Evolutionary conservation across 345 rosid species (phyloP), one percentile per base, ranked within the genome.

Genomic region (Eucalyptus caleyi): DNA sequence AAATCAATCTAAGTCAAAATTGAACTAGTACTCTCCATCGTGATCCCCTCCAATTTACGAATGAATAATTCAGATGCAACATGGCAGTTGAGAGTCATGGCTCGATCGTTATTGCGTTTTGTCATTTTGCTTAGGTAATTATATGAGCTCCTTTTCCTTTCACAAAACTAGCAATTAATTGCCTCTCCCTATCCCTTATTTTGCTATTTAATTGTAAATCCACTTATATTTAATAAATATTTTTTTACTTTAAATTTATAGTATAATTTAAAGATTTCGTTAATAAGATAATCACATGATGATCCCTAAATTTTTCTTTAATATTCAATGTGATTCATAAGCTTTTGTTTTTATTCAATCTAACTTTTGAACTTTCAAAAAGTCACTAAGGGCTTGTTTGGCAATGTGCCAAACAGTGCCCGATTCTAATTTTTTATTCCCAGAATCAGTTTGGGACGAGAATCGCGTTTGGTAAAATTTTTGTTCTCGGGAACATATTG

Each of bases 401-500:
- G 47, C 47, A 44, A 44, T 0, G 11, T 44, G 11, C 47, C 47
- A 44, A 44, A 44, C 3, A 44, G 0, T 44, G 0, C 10, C 0
- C 0, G 11, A 44, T 44, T 44, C 1, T 44, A 3, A 44, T 44
- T 44, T 44, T 44, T 44, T 44, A 1, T 44, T 44, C 10, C 10
- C 10, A 8, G 0, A 44, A 8, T 44, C 10, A 8, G 10, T 44
- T 44, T 44, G 3, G 3, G 10, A 44, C 1, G 10, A 44, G 47
- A 44, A 44, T 44, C 3, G 47, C 1, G 11, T 44, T 44, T 44
- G 11, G 47, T 44, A 44, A 44, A 44, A 2, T 8, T 8, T 44
- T 44, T 44, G 3, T 44, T 44, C 10, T 0, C 3, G 10, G 0
- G 8, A 8, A 9, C 1, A 44, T 0, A 44, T 44, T 44, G 47